Conservation (phyloP, 345 rosid species). For the Eucalyptus viminalis region DNA sequence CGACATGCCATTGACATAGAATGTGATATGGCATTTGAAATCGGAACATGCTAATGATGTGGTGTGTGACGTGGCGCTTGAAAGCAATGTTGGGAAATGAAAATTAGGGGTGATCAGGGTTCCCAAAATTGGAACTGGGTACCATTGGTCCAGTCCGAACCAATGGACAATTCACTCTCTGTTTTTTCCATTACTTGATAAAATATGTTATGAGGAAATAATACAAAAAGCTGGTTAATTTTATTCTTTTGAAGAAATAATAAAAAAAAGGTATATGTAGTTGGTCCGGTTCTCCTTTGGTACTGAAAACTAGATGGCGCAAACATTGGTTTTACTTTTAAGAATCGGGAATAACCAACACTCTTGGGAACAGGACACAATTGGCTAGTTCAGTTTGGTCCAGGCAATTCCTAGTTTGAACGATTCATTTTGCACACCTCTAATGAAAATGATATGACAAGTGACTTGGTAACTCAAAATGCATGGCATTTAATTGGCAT, state of each 20-base stretch:
- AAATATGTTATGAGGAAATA: too few relatives aligned
- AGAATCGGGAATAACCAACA: accelerated
- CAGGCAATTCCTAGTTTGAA: too few relatives aligned
- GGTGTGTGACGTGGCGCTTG: not conserved
- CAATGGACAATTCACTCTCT: too few relatives aligned
- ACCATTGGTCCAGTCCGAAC: too few relatives aligned
- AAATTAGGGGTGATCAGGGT: not conserved
- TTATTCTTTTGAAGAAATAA: too few relatives aligned
- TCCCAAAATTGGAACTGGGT: too few relatives aligned
- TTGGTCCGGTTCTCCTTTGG: too few relatives aligned
- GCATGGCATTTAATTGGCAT: not conserved
- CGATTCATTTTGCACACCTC: accelerated
- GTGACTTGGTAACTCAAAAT: not conserved
- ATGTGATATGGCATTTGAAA: not conserved
- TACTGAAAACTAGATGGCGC: accelerated
- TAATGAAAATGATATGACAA: not conserved
- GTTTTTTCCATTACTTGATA: too few relatives aligned
- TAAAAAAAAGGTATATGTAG: too few relatives aligned
- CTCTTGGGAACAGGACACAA: accelerated
- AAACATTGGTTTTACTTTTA: accelerated
- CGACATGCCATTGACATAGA: not conserved
- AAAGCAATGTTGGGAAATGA: not conserved
- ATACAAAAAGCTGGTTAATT: too few relatives aligned
- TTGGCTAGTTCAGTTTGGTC: accelerated
- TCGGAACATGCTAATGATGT: not conserved